Evolutionary conservation across 2,329 filamentous ascomycete genomes (phyloP).

Genomic region (Exophiala xenobiotica): DNA sequence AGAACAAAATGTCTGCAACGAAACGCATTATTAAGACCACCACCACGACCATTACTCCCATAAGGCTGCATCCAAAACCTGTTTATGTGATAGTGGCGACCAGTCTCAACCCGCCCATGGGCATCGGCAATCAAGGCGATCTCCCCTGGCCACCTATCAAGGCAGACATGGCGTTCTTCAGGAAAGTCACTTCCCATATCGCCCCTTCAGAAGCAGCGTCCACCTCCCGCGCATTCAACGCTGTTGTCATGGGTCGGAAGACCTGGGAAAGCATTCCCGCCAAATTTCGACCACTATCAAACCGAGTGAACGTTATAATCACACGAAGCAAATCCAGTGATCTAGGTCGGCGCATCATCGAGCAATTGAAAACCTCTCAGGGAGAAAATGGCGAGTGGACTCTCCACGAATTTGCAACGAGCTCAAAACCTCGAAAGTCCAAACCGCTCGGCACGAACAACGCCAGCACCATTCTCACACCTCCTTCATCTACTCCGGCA

Average conservation of each 20-base stretch:
- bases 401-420: not conserved
- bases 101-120: constrained; percentile 74
- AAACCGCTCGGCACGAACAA: not conserved
- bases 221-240: constrained; percentile 51
- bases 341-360: constrained; percentile 35
- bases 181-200: constrained; percentile 68
- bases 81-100: constrained; percentile 40
- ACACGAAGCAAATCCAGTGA: constrained; percentile 46
- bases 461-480: constrained; percentile 13
- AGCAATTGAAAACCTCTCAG: constrained; percentile 37
- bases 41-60: constrained; percentile 19
- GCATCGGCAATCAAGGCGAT: constrained; percentile 75
- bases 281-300: constrained; percentile 74
- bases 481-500: constrained; percentile 9
- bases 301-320: constrained; percentile 79
- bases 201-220: constrained; percentile 30
- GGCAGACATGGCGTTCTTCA: constrained; percentile 94
- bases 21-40: constrained; percentile 26
- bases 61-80: constrained; percentile 24
- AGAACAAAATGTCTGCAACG: constrained; percentile 1
- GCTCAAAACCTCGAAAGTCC: not conserved
- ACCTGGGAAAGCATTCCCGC: constrained; percentile 90
- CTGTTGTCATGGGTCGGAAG: constrained; percentile 95
- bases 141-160: constrained; percentile 88
- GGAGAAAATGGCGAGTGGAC: constrained; percentile 23